A percentile compares a stretch with the other conserved stretches of the same genome.
Conservation (phyloP, 352 stramenopile genomes). For the Aphanomyces invadans region DNA sequence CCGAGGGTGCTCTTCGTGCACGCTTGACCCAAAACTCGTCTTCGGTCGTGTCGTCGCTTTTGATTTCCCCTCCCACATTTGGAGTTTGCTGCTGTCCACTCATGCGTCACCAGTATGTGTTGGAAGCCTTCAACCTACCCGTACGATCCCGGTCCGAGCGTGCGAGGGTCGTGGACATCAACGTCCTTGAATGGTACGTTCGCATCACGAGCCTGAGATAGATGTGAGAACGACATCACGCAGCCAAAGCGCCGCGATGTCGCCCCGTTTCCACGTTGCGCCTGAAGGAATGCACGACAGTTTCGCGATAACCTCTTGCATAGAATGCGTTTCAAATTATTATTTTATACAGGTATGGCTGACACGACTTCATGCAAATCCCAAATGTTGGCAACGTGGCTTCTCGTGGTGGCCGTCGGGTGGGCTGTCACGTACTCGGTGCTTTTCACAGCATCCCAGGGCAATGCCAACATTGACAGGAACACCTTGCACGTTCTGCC, state of each 20-base stretch:
- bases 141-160: slow-evolving; percentile 16
- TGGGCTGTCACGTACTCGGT: slow-evolving; percentile 12
- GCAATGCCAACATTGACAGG: background rate
- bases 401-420: background rate
- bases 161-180: background rate
- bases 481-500: slow-evolving; percentile 5
- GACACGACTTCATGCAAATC: background rate
- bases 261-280: background rate
- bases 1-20: background rate
- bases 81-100: background rate
- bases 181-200: background rate
- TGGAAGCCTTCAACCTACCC: background rate
- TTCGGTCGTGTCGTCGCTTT: background rate
- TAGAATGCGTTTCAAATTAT: background rate
- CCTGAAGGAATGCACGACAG: background rate
- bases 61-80: background rate
- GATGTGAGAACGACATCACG: slow-evolving; percentile 16
- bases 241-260: background rate
- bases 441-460: background rate
- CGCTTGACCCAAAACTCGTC: slow-evolving; percentile 9
- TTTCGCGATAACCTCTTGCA: background rate
- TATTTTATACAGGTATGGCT: too few relatives aligned
- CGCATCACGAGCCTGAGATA: background rate
- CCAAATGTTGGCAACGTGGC: background rate
- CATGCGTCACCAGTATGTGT: background rate